Conservation (phyloP, 2,329 filamentous ascomycete genomes). For the Diaporthe aspalathi region DNA sequence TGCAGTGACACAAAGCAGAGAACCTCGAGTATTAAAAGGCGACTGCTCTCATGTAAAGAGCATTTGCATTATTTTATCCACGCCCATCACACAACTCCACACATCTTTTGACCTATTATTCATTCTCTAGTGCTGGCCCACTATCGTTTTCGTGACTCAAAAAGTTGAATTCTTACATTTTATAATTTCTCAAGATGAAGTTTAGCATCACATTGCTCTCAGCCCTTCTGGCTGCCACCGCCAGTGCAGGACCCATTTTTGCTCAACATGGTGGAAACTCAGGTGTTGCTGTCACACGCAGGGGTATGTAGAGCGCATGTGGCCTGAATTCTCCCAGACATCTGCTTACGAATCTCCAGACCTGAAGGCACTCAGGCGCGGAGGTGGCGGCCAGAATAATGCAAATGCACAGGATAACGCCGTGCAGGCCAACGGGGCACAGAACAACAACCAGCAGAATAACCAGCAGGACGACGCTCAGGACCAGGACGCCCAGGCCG, state of each 20-base stretch:
- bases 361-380: neutral
- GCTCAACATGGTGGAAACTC: conserved; percentile 5
- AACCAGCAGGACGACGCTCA: no score
- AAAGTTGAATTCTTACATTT: neutral
- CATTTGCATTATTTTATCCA: neutral
- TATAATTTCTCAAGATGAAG: conserved; percentile 6
- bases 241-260: neutral
- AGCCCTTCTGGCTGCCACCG: neutral
- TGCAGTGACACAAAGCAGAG: neutral
- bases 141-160: neutral
- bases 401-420: neutral
- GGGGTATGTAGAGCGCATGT: neutral
- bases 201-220: neutral
- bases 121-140: conserved; percentile 10
- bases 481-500: conserved; percentile 48
- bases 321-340: neutral
- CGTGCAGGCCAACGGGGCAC: conserved; percentile 2
- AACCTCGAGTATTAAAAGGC: neutral
- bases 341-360: neutral
- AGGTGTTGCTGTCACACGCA: neutral
- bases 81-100: neutral
- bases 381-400: conserved; percentile 1
- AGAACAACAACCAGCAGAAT: neutral
- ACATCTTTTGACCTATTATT: neutral
- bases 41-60: neutral